Evolutionary conservation across 225 moss, liverwort and hornwort genomes (phyloP).

Genomic region (Asterella californica): DNA sequence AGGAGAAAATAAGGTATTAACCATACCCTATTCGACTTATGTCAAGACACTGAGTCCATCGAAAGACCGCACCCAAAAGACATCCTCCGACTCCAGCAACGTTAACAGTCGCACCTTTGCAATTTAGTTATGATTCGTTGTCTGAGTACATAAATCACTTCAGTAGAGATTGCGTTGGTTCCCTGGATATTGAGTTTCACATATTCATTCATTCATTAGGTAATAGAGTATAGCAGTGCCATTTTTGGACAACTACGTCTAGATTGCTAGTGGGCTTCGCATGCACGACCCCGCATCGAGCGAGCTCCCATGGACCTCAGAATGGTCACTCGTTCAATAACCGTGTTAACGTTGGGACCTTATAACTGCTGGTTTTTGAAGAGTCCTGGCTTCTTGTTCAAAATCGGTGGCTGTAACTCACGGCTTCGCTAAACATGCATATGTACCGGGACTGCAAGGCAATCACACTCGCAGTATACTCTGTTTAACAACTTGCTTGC

Average conservation of each 20-base stretch:
- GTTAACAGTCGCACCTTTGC: conserved; percentile 9
- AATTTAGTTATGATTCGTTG: conserved; percentile 4
- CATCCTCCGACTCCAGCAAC: conserved; percentile 13
- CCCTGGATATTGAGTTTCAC: background rate
- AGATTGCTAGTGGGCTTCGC: background rate
- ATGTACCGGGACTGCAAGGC: no score
- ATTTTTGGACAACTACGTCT: background rate
- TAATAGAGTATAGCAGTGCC: background rate
- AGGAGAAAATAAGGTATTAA: conserved; percentile 63
- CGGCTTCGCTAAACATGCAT: no score
- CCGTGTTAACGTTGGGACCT: background rate
- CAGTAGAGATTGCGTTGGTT: background rate
- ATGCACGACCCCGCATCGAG: background rate
- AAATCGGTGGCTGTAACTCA: background rate
- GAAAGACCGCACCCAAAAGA: conserved; percentile 31
- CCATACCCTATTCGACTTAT: conserved; percentile 66
- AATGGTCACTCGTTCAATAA: background rate
- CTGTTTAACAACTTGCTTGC: no score
- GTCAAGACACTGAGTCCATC: conserved; percentile 52
- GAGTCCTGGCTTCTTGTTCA: background rate
- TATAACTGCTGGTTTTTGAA: background rate
- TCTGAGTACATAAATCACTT: background rate
- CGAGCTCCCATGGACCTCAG: background rate
- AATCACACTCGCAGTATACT: no score
- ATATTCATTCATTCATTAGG: background rate